These are phyloP conservation scores for Vigna reflexopilosa DNA, from an alignment of 306 rosid genomes.

Conservation along the genomic window DNA sequence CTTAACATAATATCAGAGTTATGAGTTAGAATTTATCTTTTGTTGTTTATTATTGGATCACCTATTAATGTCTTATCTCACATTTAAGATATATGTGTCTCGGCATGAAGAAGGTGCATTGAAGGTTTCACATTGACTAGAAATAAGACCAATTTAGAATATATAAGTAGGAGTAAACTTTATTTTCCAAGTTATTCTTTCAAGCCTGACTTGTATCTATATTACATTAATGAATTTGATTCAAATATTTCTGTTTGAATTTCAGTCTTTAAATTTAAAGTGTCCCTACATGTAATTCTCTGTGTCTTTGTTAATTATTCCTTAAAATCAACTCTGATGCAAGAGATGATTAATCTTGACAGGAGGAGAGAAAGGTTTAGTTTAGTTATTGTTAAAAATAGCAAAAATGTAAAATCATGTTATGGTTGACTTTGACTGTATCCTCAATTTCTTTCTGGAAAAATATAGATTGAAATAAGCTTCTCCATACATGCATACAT, in stretches of 20 bases:
- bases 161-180: accelerated
- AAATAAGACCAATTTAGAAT: too few relatives aligned
- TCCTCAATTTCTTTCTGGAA: not conserved
- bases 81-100: too few relatives aligned
- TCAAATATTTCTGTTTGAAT: conserved; percentile 5
- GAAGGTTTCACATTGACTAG: too few relatives aligned
- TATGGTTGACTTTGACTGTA: not conserved
- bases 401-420: conserved; percentile 8
- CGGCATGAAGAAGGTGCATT: too few relatives aligned
- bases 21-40: too few relatives aligned
- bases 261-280: conserved; percentile 22
- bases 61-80: too few relatives aligned
- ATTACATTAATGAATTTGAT: conserved; percentile 10
- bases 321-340: conserved; percentile 6
- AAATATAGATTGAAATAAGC: not conserved
- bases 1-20: too few relatives aligned
- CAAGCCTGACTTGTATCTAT: not conserved
- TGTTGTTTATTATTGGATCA: too few relatives aligned
- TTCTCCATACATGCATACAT: too few relatives aligned
- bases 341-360: not conserved
- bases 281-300: not conserved
- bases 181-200: not conserved
- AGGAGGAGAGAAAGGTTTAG: conserved; percentile 9
- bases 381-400: not conserved
- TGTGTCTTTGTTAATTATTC: not conserved